Evolutionary conservation across 208 protist species (phyloP).

Genomic region (Trypanosoma rangeli): DNA sequence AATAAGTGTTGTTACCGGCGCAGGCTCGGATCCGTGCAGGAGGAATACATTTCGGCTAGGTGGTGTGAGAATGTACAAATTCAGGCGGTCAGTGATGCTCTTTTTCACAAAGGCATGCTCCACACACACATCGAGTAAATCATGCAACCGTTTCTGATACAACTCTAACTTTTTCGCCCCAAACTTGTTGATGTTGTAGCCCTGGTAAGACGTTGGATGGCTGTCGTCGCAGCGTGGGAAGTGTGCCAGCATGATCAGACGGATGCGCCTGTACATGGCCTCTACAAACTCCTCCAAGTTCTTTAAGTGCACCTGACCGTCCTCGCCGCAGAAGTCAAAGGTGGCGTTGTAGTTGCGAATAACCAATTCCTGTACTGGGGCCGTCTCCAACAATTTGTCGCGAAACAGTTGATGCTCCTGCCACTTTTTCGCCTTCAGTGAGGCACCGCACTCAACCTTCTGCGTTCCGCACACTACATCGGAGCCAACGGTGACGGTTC

Average conservation of each 20-base stretch:
- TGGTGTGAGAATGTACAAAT: conserved; percentile 75
- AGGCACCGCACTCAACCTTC: conserved; percentile 31
- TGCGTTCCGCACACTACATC: conserved; percentile 20
- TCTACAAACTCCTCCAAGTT: conserved; percentile 61
- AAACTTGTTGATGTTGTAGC: conserved; percentile 7
- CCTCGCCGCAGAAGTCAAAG: conserved; percentile 49
- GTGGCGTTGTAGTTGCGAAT: conserved; percentile 58
- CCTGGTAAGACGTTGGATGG: conserved; percentile 27
- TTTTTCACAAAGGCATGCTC: conserved; percentile 35
- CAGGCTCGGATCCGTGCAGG: conserved; percentile 41
- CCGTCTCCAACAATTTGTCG: conserved; percentile 30
- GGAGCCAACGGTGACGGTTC: conserved; percentile 16
- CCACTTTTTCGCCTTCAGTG: conserved; percentile 64
- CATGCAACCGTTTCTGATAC: conserved; percentile 5
- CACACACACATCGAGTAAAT: conserved; percentile 14
- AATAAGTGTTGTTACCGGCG: conserved; percentile 42
- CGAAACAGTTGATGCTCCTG: conserved; percentile 53
- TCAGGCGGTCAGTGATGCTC: conserved; percentile 61
- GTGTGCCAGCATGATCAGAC: conserved; percentile 34
- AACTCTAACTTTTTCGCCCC: conserved; percentile 7
- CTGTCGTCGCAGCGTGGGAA: conserved; percentile 26
- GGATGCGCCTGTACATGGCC: conserved; percentile 57
- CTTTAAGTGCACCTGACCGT: conserved; percentile 53
- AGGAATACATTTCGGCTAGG: conserved; percentile 72
- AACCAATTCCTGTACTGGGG: conserved; percentile 49